Evolutionary conservation across 1,139 yeast genomes (phyloP).

Genomic region (Scheffersomyces lignicola): DNA sequence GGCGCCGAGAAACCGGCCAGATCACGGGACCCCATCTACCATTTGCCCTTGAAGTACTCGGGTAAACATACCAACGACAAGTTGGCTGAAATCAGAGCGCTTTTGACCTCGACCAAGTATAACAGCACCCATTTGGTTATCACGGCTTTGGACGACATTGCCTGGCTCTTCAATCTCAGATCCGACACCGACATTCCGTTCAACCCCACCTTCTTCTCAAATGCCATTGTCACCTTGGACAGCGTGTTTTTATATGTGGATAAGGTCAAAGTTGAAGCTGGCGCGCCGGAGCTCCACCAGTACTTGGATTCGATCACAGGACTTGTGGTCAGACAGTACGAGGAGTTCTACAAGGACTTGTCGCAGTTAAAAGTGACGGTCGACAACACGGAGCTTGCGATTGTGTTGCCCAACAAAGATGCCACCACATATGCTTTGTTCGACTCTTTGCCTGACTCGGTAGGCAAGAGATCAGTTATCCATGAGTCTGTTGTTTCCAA

Average conservation of each 20-base stretch:
- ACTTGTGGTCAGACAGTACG: conserved; percentile 31
- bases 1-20: conserved; percentile 39
- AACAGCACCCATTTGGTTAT: conserved; percentile 33
- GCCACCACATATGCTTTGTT: conserved; percentile 36
- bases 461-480: conserved; percentile 23
- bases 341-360: conserved; percentile 33
- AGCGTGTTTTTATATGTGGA: conserved; percentile 39
- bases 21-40: conserved; percentile 39
- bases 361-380: conserved; percentile 20
- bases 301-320: conserved; percentile 29
- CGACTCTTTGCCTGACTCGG: conserved; percentile 29
- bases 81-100: conserved; percentile 25
- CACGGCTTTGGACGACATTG: conserved; percentile 52
- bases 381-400: conserved; percentile 14
- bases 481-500: conserved; percentile 37
- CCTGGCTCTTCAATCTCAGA: conserved; percentile 55
- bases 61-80: conserved; percentile 45
- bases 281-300: conserved; percentile 17
- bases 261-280: conserved; percentile 27
- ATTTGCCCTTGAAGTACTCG: conserved; percentile 38
- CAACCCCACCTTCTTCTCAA: conserved; percentile 53
- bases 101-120: conserved; percentile 18
- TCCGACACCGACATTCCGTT: conserved; percentile 46
- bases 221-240: conserved; percentile 35
- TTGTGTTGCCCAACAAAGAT: conserved; percentile 34